phyloP scores from a whole-genome alignment of 225 moss, liverwort and hornwort species.

The Asterella californica region DNA sequence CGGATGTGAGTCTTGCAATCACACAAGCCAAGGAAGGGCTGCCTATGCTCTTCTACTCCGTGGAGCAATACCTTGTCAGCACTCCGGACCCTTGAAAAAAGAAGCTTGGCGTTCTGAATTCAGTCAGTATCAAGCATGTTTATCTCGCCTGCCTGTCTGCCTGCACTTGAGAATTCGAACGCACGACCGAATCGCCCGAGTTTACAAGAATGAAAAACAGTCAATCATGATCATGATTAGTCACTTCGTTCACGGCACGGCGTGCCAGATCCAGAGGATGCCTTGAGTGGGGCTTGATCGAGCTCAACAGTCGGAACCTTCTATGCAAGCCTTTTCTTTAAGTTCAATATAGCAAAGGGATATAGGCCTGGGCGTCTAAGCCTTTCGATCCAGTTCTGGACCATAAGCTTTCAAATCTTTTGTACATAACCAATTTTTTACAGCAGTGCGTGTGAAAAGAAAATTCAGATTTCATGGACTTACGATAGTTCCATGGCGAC shows the following conservation, averaged over 20 bases:
- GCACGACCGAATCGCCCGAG: not conserved
- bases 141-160: not conserved
- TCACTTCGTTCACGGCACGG: slow-evolving; percentile 1
- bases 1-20: slow-evolving; percentile 20
- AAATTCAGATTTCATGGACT: not conserved
- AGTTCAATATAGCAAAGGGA: slow-evolving; percentile 9
- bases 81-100: not conserved
- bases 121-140: not conserved
- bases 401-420: slow-evolving; percentile 17
- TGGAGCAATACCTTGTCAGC: slow-evolving; percentile 21
- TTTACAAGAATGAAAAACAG: slow-evolving; percentile 18
- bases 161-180: slow-evolving; percentile 5
- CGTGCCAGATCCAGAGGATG: not conserved
- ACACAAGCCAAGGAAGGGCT: slow-evolving; percentile 21
- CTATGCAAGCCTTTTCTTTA: slow-evolving; percentile 5
- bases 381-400: slow-evolving; percentile 8
- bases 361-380: slow-evolving; percentile 6
- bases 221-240: slow-evolving; percentile 10
- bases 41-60: slow-evolving; percentile 18
- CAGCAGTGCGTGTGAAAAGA: not conserved
- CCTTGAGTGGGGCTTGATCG: slow-evolving; percentile 6
- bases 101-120: not conserved
- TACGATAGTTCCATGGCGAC: not conserved
- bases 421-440: slow-evolving; percentile 10
- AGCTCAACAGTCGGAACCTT: slow-evolving; percentile 3